Evolutionary conservation across 148 eudicot species (phyloP), one percentile per base, ranked within the genome.

Genomic region (Beta vulgaris): DNA sequence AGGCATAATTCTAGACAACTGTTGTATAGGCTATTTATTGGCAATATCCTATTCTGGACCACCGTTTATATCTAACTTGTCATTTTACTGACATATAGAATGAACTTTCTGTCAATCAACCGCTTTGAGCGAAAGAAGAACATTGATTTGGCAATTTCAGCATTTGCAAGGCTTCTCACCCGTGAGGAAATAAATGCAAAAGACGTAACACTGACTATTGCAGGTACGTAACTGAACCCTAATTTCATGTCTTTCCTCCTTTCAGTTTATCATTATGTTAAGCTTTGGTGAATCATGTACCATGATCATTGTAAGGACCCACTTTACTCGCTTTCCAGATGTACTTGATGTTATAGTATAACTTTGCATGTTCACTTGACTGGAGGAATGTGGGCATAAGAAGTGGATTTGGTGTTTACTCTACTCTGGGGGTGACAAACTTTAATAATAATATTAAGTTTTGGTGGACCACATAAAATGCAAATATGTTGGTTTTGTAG

Each of bases 121-220:
- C 93, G 98, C 28, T 94, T 91, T 82, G 98, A 94, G 69, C 86
- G 91, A 87, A 94, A 94, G 82, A 94, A 94, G 91, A 94, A 94
- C 72, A 90, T 90, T 69, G 92, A 78, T 14, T 82, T 94, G 60
- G 98, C 98, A 69, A 89, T 94, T 77, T 84, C 97, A 64, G 97
- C 98, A 39, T 91, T 94, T 80, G 85, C 96, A 44, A 87, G 82
- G 85, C 96, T 94, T 74, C 87, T 67, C 77, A 78, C 64, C 35
- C 69, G 70, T 68, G 83, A 76, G 69, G 80, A 61, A 8, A 61
- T 26, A 43, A 48, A 64, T 34, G 66, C 36, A 28, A 55, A 64
- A 53, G 88, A 82, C 54, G 78, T 82, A 82, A 77, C 90, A 67
- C 84, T 95, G 85, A 89, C 89, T 58, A 82, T 95, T 83, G 96